These are phyloP conservation scores for Cystobasidium onofrii DNA, from an alignment of 768 basidiomycete genomes.

Conservation along the genomic window DNA sequence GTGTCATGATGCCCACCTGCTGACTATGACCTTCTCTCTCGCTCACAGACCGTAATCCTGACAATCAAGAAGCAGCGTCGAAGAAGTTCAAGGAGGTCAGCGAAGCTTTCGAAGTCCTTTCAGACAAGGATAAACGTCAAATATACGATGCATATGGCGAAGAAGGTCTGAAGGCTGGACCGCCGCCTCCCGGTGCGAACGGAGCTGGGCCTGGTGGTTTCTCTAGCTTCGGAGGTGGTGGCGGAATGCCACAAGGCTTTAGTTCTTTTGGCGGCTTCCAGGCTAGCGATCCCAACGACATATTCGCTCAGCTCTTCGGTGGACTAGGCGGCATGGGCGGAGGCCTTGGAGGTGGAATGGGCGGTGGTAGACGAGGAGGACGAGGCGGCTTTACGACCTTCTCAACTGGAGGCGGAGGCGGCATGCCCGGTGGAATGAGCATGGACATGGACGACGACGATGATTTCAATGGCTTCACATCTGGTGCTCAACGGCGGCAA, in stretches of 20 bases:
- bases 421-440: constrained; percentile 34
- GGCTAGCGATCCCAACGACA: constrained; percentile 72
- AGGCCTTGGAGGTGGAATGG: constrained; percentile 25
- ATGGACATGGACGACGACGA: constrained; percentile 42
- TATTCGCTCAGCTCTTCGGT: constrained; percentile 64
- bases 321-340: constrained; percentile 46
- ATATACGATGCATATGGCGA: constrained; percentile 82
- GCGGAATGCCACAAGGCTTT: constrained; percentile 28
- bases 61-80: constrained; percentile 71
- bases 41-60: constrained; percentile 70
- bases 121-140: constrained; percentile 47
- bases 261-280: constrained; percentile 53
- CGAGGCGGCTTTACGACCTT: constrained; percentile 33
- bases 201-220: constrained; percentile 29
- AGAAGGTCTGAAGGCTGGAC: constrained; percentile 50
- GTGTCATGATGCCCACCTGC: not conserved
- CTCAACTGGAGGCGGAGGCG: constrained; percentile 4
- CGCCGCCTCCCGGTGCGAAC: not conserved
- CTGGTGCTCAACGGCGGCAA: not conserved
- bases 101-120: constrained; percentile 89
- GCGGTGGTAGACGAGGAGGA: not conserved
- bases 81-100: constrained; percentile 89
- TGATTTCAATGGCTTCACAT: constrained; percentile 4
- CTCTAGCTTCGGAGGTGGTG: constrained; percentile 32
- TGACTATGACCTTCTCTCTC: not conserved